Percentiles rank a stretch among this genome's conserved stretches.
Conservation (phyloP, 352 stramenopile species). For the Ophiocytium majus region DNA sequence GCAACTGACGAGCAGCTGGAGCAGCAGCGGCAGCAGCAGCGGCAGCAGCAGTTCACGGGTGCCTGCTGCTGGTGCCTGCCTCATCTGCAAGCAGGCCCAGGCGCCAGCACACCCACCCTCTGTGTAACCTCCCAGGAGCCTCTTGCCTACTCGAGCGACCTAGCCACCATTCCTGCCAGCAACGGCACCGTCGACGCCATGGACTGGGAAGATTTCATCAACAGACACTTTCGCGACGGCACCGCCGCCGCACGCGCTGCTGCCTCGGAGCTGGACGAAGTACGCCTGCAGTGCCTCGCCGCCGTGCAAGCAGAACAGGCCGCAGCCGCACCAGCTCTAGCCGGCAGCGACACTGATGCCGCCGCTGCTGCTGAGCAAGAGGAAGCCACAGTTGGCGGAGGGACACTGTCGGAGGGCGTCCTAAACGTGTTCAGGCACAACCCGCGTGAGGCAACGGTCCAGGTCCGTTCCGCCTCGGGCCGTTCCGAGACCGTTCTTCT, state of each 20-base stretch:
- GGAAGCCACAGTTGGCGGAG: conserved; percentile 20
- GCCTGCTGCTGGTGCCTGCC: too few species aligned
- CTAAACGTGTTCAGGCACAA: conserved; percentile 55
- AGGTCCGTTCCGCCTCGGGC: conserved; percentile 22
- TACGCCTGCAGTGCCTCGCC: conserved; percentile 12
- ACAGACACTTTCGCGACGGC: neutral
- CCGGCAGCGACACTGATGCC: neutral
- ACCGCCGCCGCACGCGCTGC: too few species aligned
- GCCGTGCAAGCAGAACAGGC: neutral
- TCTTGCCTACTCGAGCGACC: too few species aligned
- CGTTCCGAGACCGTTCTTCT: conserved; percentile 32
- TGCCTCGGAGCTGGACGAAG: neutral
- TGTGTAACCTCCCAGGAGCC: too few species aligned
- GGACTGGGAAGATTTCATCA: neutral
- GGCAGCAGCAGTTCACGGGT: too few species aligned
- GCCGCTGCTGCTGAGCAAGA: conserved; percentile 30
- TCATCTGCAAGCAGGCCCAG: too few species aligned
- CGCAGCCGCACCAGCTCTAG: neutral
- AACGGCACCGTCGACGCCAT: neutral
- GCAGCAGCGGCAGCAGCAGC: too few species aligned
- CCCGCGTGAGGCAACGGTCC: conserved; percentile 34
- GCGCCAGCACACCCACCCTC: too few species aligned
- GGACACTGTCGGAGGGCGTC: conserved; percentile 22
- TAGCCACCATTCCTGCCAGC: too few species aligned
- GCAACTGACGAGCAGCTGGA: too few species aligned